Evolutionary conservation across 352 stramenopile genomes (phyloP).

Genomic region (Bremia lactucae): DNA sequence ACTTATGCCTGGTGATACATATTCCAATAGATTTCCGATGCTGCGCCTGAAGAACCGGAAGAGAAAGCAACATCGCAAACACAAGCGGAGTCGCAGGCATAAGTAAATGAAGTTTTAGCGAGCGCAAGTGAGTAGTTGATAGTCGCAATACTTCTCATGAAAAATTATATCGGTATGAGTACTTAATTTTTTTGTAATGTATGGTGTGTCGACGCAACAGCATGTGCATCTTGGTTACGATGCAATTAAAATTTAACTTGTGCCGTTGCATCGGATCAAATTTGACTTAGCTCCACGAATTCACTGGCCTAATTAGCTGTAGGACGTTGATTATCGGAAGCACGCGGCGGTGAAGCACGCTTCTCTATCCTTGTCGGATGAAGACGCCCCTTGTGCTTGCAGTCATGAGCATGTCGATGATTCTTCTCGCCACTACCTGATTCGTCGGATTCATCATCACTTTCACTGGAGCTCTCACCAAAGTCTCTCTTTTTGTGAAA

Average conservation of each 20-base stretch:
- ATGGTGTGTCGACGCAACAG: too few species aligned
- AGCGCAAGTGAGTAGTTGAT: slow-evolving; percentile 10
- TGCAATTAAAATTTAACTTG: too few species aligned
- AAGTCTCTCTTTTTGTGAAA: slow-evolving; percentile 90
- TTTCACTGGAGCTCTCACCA: slow-evolving; percentile 87
- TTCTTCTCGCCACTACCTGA: slow-evolving; percentile 12
- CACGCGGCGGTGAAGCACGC: slow-evolving; percentile 19
- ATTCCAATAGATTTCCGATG: slow-evolving; percentile 6
- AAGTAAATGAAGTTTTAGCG: slow-evolving; percentile 5
- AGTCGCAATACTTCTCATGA: too few species aligned
- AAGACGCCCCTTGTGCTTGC: slow-evolving; percentile 19
- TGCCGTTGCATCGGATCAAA: too few species aligned
- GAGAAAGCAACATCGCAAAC: slow-evolving; percentile 3
- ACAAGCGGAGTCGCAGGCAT: slow-evolving; percentile 4
- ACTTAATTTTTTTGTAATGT: too few species aligned
- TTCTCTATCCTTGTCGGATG: slow-evolving; percentile 23
- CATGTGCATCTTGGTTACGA: too few species aligned
- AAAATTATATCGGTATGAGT: too few species aligned
- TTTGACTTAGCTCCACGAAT: too few species aligned
- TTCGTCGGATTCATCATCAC: slow-evolving; percentile 65
- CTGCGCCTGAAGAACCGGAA: slow-evolving; percentile 3
- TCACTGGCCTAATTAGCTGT: too few species aligned
- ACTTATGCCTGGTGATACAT: too few species aligned
- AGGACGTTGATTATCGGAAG: slow-evolving; percentile 30
- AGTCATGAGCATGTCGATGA: slow-evolving; percentile 18